These are phyloP conservation scores for Rhodotorula sp. DNA, from an alignment of 1,284 basidiomycete species.

Conservation along the genomic window DNA sequence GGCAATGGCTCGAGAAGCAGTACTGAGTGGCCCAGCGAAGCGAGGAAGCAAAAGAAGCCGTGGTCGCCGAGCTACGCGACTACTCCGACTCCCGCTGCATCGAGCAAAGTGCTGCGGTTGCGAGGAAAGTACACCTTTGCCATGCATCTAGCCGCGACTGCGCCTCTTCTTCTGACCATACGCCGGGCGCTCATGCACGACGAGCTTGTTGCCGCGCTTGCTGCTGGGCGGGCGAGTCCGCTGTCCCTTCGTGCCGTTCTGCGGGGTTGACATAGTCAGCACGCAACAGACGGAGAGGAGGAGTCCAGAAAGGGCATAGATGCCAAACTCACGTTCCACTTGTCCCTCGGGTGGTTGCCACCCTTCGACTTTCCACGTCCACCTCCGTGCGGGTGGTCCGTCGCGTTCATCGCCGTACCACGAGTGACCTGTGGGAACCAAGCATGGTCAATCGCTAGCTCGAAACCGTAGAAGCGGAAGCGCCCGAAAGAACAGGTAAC, in stretches of 20 bases:
- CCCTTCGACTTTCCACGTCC: conserved; percentile 97
- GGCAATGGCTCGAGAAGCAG: too few species aligned
- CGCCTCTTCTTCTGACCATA: conserved; percentile 6
- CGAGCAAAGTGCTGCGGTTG: not conserved
- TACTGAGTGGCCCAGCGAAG: too few species aligned
- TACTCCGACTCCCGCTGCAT: not conserved
- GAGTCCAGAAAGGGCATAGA: not conserved
- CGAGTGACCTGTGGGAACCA: conserved; percentile 71
- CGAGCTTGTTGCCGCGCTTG: conserved; percentile 92
- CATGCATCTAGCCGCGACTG: not conserved
- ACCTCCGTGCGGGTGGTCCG: conserved; percentile 95
- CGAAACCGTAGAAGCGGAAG: too few species aligned
- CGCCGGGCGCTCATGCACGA: conserved; percentile 58
- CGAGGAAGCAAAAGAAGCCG: too few species aligned
- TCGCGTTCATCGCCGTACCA: conserved; percentile 98
- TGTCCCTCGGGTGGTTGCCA: conserved; percentile 75
- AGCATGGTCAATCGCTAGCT: too few species aligned
- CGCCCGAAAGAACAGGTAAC: too few species aligned
- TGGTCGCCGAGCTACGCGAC: too few species aligned
- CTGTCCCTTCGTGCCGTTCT: conserved; percentile 78
- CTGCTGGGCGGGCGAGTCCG: conserved; percentile 86
- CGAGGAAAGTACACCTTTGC: not conserved
- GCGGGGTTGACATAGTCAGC: not conserved
- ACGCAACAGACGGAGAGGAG: not conserved
- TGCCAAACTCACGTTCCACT: conserved; percentile 8